Evolutionary conservation across 148 eudicot species (phyloP), one percentile per base, ranked within the genome.

Genomic region (Limonium bicolor): DNA sequence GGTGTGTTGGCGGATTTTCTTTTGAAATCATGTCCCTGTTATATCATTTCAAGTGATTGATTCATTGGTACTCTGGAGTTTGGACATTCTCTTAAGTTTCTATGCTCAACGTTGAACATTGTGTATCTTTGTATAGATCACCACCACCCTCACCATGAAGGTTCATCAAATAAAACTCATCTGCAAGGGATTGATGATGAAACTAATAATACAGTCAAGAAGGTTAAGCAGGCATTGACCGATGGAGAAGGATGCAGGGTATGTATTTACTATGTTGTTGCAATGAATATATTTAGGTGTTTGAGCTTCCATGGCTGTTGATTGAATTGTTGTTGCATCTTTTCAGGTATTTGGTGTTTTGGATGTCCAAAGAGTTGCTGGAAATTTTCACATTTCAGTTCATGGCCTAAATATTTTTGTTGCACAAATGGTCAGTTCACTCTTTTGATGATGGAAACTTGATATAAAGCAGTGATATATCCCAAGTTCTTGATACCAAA

Each of bases 341-440:
- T 59, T 60, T 58, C 85, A 92, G 99, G 72, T 92, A 32, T 85
- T 78, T 69, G 99, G 99, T 52, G 68, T 65, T 57, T 49, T 92
- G 61, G 95, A 92, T 70, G 99, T 92, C 19, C 99, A 92, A 66
- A 85, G 95, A 68, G 99, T 92, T 71, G 99, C 99, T 33, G 99
- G 99, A 52, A 92, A 92, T 69, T 92, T 92, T 55, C 99, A 92
- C 61, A 58, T 92, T 38, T 92, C 99, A 37, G 99, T 92, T 63
- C 99, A 92, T 61, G 99, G 99, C 39, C 66, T 92, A 33, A 92
- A 86, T 59, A 78, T 92, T 40, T 92, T 78, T 55, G 99, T 92
- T 46, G 99, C 99, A 21, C 95, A 92, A 63, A 81, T 68, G 95
- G 99, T 92, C 42, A 76, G 94, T 13, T 17, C 11, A 31, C 17